Evolutionary conservation across 805 yeast species (phyloP), one percentile per base, ranked within the genome.

Genomic region (Pachysolen tannophilus): DNA sequence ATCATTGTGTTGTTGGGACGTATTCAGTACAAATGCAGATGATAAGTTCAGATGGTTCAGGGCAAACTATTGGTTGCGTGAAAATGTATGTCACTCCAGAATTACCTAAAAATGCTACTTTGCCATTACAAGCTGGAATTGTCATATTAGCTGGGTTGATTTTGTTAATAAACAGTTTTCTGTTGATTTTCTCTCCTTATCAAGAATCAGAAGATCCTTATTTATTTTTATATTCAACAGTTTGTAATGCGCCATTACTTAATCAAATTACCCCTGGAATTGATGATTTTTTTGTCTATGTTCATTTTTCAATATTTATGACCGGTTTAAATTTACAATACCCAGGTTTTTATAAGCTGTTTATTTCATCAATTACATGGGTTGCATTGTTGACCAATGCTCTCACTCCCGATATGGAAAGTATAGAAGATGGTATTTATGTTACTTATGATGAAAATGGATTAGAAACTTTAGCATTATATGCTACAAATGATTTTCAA

Each of bases 331-430:
- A 66, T 42, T 49, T 79, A 14, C 55, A 61, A 18, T 79, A 72
- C 44, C 86, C 87, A 0, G 83, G 81, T 1, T 76, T 71, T 46
- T 72, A 66, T 39, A 80, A 69, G 41, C 81, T 81, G 1, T 49
- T 72, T 10, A 51, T 75, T 31, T 59, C 74, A 3, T 55, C 64
- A 11, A 46, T 72, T 14, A 53, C 72, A 13, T 78, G 85, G 85
- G 57, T 69, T 28, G 70, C 76, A 1, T 53, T 79, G n/a, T 50
- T 75, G 38, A 66, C 37, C 23, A 21, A 45, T 16, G 18, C 38
- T 6, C 26, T 35, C 13, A 43, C 46, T 6, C 20, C 35, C 3
- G 13, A 33, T 3, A 34, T 42, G 4, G 9, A 28, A 3, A 32
- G 43, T 6, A 33, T 33, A 3, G 16, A 15, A 14, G 40, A 40